phyloP scores from a whole-genome alignment of 108 stramenopile genomes.

The Asterionellopsis glacialis region DNA sequence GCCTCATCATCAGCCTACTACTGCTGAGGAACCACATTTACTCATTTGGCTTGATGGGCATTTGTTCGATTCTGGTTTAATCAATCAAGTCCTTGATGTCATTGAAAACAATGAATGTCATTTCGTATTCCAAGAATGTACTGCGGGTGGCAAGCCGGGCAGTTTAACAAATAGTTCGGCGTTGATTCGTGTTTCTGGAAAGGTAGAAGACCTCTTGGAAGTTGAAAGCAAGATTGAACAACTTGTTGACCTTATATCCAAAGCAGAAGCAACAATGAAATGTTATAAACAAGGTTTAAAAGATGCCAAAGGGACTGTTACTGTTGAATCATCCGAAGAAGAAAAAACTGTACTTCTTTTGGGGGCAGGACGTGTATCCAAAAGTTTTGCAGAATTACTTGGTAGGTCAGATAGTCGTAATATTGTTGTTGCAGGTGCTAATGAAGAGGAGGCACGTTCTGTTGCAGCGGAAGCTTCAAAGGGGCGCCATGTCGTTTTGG shows the following conservation, averaged over 20 bases:
- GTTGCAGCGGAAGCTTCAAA: constrained; percentile 34
- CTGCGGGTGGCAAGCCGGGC: constrained; percentile 18
- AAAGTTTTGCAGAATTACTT: constrained; percentile 59
- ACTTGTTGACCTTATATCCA: constrained; percentile 38
- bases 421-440: constrained; percentile 55
- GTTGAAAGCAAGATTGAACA: constrained; percentile 40
- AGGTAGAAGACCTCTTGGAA: constrained; percentile 31
- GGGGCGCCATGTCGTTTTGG: constrained; percentile 39
- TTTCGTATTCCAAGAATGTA: constrained; percentile 58
- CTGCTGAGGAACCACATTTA: background rate
- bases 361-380: constrained; percentile 78
- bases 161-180: constrained; percentile 25
- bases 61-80: constrained; percentile 77
- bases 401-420: constrained; percentile 33
- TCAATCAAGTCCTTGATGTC: constrained; percentile 78
- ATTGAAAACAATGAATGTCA: constrained; percentile 56
- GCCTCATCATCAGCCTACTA: constrained; percentile 7
- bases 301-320: constrained; percentile 13
- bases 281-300: constrained; percentile 6
- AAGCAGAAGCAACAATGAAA: constrained; percentile 52
- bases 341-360: constrained; percentile 63
- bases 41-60: background rate
- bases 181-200: constrained; percentile 33
- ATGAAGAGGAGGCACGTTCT: constrained; percentile 49
- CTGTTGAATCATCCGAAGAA: constrained; percentile 17